Evolutionary conservation across 2,329 filamentous ascomycete genomes (phyloP), one percentile per base, ranked within the genome.

Genomic region (Boeremia lycopersici): DNA sequence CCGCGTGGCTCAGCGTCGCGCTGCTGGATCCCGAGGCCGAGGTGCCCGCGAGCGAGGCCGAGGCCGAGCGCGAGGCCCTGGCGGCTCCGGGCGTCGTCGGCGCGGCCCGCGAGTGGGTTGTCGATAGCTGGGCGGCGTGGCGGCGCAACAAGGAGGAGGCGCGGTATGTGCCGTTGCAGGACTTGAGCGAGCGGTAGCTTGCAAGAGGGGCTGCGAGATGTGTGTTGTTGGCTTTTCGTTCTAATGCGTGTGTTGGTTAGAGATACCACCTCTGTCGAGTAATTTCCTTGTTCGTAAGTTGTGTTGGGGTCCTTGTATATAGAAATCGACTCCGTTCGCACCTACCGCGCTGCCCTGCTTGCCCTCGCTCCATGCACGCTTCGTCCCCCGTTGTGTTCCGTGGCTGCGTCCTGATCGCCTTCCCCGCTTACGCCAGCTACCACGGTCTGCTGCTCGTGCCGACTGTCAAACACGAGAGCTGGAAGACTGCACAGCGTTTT

Each of bases 1-100:
- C 95, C 0, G 77, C 77, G 28, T 98, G 92, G 92, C 93, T 98
- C 90, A 85, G 90, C 40, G 85, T 89, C 61, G 84, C 84, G 6
- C 79, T 81, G 12, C 78, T 89, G 29, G 86, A 89, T 53, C 75
- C 75, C 6, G 48, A 39, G 12, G 72, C 73, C 6, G 61, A 70
- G n/a, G 45, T 70, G 8, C 63, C 65, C 6, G 63, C 67, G 30
- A 65, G 43, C 30, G 72, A 74, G 38, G 55, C 54, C 36, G 66
- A 74, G 48, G 59, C 44, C 5, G 69, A 23, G 19, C 19, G 19
- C 19, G 19, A 69, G 55, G 67, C 61, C 33, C 7, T 62, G 13
- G 44, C 35, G 23, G 52, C 58, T n/a, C 49, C 35, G 15, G 67
- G 73, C 4, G 25, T 74, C 3, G 39, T 74, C 9, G 49, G 56